Conservation (phyloP, 305 asterid species). For the Solanum hybrid region DNA sequence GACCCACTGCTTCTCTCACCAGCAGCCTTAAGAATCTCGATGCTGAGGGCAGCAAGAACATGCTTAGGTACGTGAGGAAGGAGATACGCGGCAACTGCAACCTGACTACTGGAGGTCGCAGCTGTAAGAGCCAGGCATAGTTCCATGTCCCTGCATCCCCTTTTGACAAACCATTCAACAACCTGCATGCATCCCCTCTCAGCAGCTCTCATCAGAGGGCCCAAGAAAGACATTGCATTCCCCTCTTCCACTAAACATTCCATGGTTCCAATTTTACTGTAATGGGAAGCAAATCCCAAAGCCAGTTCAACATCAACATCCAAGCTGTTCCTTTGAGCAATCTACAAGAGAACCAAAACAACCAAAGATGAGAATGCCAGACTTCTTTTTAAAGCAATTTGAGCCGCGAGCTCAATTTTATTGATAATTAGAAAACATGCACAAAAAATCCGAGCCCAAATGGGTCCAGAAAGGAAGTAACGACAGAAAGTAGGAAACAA, state of each 20-base stretch:
- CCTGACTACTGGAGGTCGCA: conserved; percentile 89
- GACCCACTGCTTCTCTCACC: conserved; percentile 87
- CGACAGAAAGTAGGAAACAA: not conserved
- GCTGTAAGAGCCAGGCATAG: conserved; percentile 91
- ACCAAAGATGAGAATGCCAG: not conserved
- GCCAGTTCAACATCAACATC: conserved; percentile 96
- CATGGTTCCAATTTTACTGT: too few species aligned
- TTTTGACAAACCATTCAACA: conserved; percentile 75
- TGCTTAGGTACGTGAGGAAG: conserved; percentile 92
- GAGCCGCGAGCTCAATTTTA: not conserved
- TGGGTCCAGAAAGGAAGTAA: not conserved
- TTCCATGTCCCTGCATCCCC: conserved; percentile 95
- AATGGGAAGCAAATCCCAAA: conserved; percentile 30
- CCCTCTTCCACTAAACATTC: too few species aligned
- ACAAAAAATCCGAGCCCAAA: not conserved
- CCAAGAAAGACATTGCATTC: conserved; percentile 47
- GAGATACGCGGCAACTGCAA: conserved; percentile 60
- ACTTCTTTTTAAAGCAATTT: not conserved
- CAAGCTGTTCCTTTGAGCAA: conserved; percentile 94
- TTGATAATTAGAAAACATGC: not conserved
- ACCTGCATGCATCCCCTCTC: conserved; percentile 91
- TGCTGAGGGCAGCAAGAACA: conserved; percentile 80
- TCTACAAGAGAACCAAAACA: conserved; percentile 30
- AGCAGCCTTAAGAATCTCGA: conserved; percentile 92
- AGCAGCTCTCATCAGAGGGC: conserved; percentile 96